phyloP scores from a whole-genome alignment of 495 filamentous ascomycete species.

The Umbilicaria muhlenbergii region DNA sequence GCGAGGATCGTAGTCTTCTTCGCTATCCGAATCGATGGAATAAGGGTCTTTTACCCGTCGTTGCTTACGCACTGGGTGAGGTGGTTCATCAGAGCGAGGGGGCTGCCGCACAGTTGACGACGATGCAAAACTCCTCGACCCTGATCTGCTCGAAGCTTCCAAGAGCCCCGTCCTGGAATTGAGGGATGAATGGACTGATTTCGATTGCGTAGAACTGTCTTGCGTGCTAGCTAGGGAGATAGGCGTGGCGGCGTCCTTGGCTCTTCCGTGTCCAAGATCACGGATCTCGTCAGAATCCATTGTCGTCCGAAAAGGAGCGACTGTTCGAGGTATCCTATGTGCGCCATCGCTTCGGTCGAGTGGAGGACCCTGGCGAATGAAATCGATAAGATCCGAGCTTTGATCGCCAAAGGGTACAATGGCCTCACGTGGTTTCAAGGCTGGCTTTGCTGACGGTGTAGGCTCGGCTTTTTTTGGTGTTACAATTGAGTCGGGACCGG shows the following conservation, averaged over 20 bases:
- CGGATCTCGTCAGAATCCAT: conserved; percentile 69
- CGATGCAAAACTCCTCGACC: conserved; percentile 6
- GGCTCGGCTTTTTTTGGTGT: too few relatives aligned
- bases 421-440: conserved; percentile 47
- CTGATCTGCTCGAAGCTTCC: conserved; percentile 19
- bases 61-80: conserved; percentile 41
- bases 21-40: conserved; percentile 73
- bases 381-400: conserved; percentile 81
- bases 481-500: neutral
- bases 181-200: conserved; percentile 32
- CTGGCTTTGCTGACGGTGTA: conserved; percentile 4
- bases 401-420: conserved; percentile 40
- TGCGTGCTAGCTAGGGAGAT: conserved; percentile 28
- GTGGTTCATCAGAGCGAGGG: conserved; percentile 14
- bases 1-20: conserved; percentile 43
- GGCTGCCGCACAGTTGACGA: conserved; percentile 6
- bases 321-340: conserved; percentile 63
- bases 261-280: conserved; percentile 20
- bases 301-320: conserved; percentile 72
- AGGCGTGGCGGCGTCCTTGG: conserved; percentile 12
- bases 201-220: conserved; percentile 26
- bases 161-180: conserved; percentile 46
- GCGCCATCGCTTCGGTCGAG: conserved; percentile 26
- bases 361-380: conserved; percentile 73
- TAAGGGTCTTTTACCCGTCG: conserved; percentile 78